A percentile compares a stretch with the other conserved stretches of the same genome.
Conservation (phyloP, 2,329 filamentous ascomycete species). For the Alternaria arbusti region DNA sequence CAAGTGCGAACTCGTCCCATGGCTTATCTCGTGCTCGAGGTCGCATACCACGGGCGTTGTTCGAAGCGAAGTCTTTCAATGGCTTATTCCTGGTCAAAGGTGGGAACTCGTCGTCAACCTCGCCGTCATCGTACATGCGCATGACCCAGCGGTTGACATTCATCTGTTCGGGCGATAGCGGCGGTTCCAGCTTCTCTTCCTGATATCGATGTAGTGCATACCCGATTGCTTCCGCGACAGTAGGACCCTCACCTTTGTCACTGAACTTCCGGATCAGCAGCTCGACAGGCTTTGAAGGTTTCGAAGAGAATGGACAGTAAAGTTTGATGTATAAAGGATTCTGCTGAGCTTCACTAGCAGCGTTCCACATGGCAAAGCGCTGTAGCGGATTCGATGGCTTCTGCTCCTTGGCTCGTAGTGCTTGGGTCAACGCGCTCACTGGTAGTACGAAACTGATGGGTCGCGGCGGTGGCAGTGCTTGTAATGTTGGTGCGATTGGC, state of each 20-base stretch:
- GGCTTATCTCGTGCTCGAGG: conserved; percentile 75
- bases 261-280: conserved; percentile 73
- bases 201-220: conserved; percentile 79
- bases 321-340: conserved; percentile 79
- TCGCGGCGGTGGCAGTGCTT: conserved; percentile 73
- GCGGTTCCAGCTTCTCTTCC: conserved; percentile 75
- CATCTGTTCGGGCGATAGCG: conserved; percentile 68
- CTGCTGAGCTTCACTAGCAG: conserved; percentile 71
- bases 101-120: conserved; percentile 85
- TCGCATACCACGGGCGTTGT: conserved; percentile 72
- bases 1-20: conserved; percentile 82
- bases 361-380: conserved; percentile 76
- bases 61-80: conserved; percentile 77
- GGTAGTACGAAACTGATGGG: conserved; percentile 75
- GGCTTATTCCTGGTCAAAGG: conserved; percentile 76
- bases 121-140: conserved; percentile 82
- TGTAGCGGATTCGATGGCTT: conserved; percentile 76
- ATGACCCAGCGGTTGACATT: conserved; percentile 85
- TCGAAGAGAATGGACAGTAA: conserved; percentile 74
- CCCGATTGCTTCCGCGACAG: conserved; percentile 81
- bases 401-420: conserved; percentile 74
- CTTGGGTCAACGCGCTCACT: conserved; percentile 73
- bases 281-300: conserved; percentile 70
- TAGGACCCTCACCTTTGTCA: conserved; percentile 72
- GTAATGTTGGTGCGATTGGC: conserved; percentile 56